Evolutionary conservation across 2,329 filamentous ascomycete genomes (phyloP).

Genomic region (Beauveria varroae): DNA sequence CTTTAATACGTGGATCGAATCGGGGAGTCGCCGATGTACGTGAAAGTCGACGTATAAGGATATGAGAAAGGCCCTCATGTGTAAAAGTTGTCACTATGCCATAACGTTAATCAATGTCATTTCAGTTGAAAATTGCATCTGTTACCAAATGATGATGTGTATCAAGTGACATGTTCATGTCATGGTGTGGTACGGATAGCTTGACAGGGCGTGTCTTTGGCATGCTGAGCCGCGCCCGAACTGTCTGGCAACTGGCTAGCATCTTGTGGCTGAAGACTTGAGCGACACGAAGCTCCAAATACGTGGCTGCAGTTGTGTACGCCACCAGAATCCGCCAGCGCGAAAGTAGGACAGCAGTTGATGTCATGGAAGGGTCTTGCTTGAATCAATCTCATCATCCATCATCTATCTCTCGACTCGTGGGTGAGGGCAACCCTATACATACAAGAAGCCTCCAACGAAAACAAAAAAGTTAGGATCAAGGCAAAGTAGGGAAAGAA

Average conservation of each 20-base stretch:
- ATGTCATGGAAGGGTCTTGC: too few species aligned
- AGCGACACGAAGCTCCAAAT: neutral
- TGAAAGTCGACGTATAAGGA: neutral
- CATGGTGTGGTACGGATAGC: neutral
- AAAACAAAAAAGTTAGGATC: too few species aligned
- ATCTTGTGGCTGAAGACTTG: neutral
- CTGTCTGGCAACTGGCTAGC: neutral
- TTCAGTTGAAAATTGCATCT: neutral
- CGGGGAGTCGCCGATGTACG: neutral
- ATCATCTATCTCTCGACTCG: too few species aligned
- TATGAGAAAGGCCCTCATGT: neutral
- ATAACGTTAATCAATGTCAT: constrained; percentile 8
- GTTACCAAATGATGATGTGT: neutral
- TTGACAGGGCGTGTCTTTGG: neutral
- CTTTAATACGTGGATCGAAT: constrained; percentile 7
- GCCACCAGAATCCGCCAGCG: too few species aligned
- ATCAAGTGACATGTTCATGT: neutral
- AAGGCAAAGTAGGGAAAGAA: too few species aligned
- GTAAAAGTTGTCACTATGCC: constrained; percentile 6
- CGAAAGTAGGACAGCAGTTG: too few species aligned
- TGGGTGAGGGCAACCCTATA: too few species aligned
- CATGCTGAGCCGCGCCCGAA: neutral
- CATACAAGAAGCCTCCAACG: too few species aligned
- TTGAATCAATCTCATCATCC: too few species aligned
- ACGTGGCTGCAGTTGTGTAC: too few species aligned